Evolutionary conservation across 2,329 filamentous ascomycete genomes (phyloP).

Genomic region (Arachnopeziza araneosa): DNA sequence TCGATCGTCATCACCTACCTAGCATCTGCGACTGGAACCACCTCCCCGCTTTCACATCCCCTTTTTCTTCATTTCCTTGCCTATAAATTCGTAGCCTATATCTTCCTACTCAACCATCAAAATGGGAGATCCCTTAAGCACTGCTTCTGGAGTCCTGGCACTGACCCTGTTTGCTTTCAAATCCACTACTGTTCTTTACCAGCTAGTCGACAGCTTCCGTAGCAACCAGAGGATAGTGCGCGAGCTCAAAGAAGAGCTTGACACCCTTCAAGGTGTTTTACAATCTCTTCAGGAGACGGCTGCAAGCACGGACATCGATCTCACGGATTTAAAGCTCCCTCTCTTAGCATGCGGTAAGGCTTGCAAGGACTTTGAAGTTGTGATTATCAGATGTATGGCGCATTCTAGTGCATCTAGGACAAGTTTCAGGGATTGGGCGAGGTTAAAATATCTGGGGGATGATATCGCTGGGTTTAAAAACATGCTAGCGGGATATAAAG

Average conservation of each 20-base stretch:
- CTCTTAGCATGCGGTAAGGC: conserved; percentile 37
- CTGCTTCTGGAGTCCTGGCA: conserved; percentile 34
- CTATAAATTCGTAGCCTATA: neutral
- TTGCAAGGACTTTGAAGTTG: conserved; percentile 37
- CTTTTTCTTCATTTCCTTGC: neutral
- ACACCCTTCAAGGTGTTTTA: conserved; percentile 34
- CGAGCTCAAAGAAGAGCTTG: conserved; percentile 35
- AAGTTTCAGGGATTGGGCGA: conserved; percentile 36
- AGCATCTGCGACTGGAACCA: no score
- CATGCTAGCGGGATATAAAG: conserved; percentile 37
- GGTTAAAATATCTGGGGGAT: conserved; percentile 39
- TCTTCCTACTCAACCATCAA: neutral
- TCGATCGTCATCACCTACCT: no score
- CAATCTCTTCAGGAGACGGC: conserved; percentile 28
- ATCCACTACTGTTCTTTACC: conserved; percentile 32
- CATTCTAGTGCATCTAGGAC: conserved; percentile 29
- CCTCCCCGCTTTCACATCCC: neutral
- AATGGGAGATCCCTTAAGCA: conserved; percentile 31
- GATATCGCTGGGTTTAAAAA: conserved; percentile 37
- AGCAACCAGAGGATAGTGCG: conserved; percentile 34
- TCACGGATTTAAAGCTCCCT: conserved; percentile 32
- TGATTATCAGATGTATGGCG: conserved; percentile 32
- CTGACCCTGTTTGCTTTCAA: conserved; percentile 36
- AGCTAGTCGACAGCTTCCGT: conserved; percentile 34
- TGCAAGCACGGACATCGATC: conserved; percentile 17